Conservation (phyloP, 2,329 filamentous ascomycete species). For the Ceratocystis albifundus region DNA sequence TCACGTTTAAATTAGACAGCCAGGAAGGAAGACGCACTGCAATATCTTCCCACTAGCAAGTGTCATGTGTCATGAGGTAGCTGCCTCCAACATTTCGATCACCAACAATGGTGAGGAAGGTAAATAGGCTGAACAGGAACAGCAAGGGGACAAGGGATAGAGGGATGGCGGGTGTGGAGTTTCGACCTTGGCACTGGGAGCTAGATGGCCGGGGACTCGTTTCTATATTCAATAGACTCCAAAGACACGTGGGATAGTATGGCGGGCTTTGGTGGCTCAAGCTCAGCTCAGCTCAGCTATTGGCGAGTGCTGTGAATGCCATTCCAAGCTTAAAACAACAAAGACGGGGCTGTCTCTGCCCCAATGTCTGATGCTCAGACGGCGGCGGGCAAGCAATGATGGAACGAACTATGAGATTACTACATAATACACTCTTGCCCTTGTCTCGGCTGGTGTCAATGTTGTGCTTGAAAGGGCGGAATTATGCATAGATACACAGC, state of each 20-base stretch:
- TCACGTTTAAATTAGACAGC: background rate
- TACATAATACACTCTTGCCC: too few species aligned
- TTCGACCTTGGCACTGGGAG: background rate
- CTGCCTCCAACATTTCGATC: background rate
- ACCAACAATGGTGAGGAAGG: background rate
- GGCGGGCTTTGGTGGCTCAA: background rate
- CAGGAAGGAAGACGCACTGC: too few species aligned
- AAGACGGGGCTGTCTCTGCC: background rate
- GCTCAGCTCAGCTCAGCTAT: background rate
- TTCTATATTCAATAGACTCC: too few species aligned
- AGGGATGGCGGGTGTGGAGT: background rate
- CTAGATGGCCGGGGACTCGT: background rate
- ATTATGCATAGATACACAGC: too few species aligned
- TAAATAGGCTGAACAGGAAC: background rate
- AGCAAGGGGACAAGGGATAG: too few species aligned
- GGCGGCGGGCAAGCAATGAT: background rate
- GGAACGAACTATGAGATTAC: background rate
- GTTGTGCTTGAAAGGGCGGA: too few species aligned
- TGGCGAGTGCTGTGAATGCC: background rate
- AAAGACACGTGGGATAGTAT: background rate
- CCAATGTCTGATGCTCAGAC: background rate
- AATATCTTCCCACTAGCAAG: background rate
- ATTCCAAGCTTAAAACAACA: background rate
- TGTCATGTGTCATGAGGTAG: background rate
- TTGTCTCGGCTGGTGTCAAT: too few species aligned